Evolutionary conservation across 805 yeast genomes (phyloP), one percentile per base, ranked within the genome.

Genomic region (Teunomyces tritomae): DNA sequence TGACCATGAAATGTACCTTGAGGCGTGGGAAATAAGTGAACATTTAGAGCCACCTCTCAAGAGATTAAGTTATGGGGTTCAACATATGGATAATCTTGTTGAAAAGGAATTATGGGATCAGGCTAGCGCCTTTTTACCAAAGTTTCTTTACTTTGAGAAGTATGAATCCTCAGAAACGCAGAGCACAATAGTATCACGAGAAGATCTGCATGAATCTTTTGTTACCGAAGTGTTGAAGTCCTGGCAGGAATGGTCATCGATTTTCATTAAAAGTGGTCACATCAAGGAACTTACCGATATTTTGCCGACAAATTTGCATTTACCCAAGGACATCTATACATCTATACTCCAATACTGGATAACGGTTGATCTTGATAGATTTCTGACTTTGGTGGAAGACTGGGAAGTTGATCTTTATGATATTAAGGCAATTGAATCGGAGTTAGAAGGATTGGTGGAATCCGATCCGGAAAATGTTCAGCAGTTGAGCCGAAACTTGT

Each of bases 21-120:
- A 83, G 37, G 97, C 97, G 0, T 92, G 96, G 96, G 74, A 76
- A 35, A 81, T 89, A 59, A 79, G 94, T 49, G 79, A 74, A 43
- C 78, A 77, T 53, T 68, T 87, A 52, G 69, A 85, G 1, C 64
- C 73, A 8, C 71, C 74, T 8, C 49, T 59, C 3, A 80, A 80
- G 50, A 65, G 92, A 43, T 62, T 85, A 8, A 68, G 74, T 33
- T 72, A 82, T 32, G 97, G 96, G 2, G 57, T 81, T 5, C 72
- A 74, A 39, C 82, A 82, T 62, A 70, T 80, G 13, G 76, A 80
- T 36, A 46, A 55, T 2, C 71, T 76, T 26, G 55, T 81, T 1
- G 60, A 70, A 14, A 55, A 61, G 1, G 73, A 73, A 8, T 57
- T 76, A 1, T 87, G 92, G 92, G 57, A 55, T 0, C 70, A 68